These are phyloP conservation scores for Phaffomyces thermotolerans DNA, from an alignment of 805 yeast species.

Conservation along the genomic window DNA sequence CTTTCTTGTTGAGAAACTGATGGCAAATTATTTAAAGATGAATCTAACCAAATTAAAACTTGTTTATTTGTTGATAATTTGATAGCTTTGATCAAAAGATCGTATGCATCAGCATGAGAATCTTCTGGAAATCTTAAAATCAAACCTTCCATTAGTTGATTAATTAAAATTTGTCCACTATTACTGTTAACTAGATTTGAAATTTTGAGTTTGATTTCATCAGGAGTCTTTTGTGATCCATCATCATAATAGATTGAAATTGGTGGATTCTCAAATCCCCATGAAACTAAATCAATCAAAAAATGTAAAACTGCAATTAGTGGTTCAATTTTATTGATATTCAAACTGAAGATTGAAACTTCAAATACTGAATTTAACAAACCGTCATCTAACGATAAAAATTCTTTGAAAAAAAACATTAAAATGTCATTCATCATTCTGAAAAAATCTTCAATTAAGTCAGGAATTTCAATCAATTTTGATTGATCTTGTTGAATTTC, in stretches of 20 bases:
- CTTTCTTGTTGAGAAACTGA: constrained; percentile 63
- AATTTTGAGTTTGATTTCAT: constrained; percentile 4
- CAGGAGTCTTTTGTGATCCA: constrained; percentile 33
- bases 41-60: constrained; percentile 49
- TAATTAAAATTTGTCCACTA: constrained; percentile 45
- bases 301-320: constrained; percentile 64
- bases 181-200: constrained; percentile 36
- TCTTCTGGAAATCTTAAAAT: constrained; percentile 67
- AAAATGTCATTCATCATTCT: constrained; percentile 71
- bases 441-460: constrained; percentile 80
- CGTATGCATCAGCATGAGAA: constrained; percentile 65
- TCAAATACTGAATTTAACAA: constrained; percentile 48
- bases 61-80: constrained; percentile 32
- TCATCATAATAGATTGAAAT: constrained; percentile 49
- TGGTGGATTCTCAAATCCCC: constrained; percentile 82
- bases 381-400: constrained; percentile 32
- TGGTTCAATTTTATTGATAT: constrained; percentile 63
- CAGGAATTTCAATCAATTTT: constrained; percentile 29
- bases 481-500: constrained; percentile 11
- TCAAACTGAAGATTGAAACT: constrained; percentile 48
- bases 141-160: constrained; percentile 54
- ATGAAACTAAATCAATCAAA: constrained; percentile 71
- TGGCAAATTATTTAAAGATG: constrained; percentile 52
- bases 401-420: constrained; percentile 60
- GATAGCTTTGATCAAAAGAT: constrained; percentile 58